Percentiles rank a stretch among this genome's conserved stretches.
These are phyloP conservation scores for Rhinocladiella mackenziei DNA, from an alignment of 2,329 filamentous ascomycete genomes.

Conservation along the genomic window DNA sequence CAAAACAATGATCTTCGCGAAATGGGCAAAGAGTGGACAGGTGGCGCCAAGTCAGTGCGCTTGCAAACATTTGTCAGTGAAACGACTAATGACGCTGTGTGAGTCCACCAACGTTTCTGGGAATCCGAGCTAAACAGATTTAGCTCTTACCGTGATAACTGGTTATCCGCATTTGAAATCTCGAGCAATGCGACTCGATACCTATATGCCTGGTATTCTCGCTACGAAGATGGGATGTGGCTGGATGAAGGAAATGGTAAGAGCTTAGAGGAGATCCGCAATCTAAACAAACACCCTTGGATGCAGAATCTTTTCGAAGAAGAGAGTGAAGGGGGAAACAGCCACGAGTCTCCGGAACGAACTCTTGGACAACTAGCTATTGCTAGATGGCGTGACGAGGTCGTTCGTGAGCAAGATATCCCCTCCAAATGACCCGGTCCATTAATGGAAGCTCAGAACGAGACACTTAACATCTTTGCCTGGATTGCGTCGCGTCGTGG, in stretches of 20 bases:
- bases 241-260: slow-evolving; percentile 1
- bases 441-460: background rate
- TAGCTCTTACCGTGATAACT: slow-evolving; percentile 1
- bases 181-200: slow-evolving; percentile 1
- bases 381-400: background rate
- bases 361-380: background rate
- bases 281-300: slow-evolving; percentile 4
- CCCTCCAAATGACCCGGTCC: background rate
- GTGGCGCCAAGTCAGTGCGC: slow-evolving; percentile 1
- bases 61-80: slow-evolving; percentile 1
- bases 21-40: slow-evolving; percentile 4
- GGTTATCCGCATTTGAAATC: slow-evolving; percentile 2
- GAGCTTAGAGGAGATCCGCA: slow-evolving; percentile 3
- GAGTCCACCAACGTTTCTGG: slow-evolving; percentile 1
- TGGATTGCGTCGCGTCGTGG: background rate
- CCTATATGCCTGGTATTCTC: slow-evolving; percentile 1
- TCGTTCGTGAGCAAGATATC: background rate
- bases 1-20: slow-evolving; percentile 3
- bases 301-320: slow-evolving; percentile 2
- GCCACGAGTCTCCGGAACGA: background rate
- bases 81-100: background rate
- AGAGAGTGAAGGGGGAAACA: slow-evolving; percentile 1
- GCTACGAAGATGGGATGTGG: slow-evolving; percentile 3
- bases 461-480: background rate
- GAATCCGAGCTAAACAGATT: slow-evolving; percentile 1